Conservation (phyloP, 2,329 filamentous ascomycete species). For the Hypocreales sp. region DNA sequence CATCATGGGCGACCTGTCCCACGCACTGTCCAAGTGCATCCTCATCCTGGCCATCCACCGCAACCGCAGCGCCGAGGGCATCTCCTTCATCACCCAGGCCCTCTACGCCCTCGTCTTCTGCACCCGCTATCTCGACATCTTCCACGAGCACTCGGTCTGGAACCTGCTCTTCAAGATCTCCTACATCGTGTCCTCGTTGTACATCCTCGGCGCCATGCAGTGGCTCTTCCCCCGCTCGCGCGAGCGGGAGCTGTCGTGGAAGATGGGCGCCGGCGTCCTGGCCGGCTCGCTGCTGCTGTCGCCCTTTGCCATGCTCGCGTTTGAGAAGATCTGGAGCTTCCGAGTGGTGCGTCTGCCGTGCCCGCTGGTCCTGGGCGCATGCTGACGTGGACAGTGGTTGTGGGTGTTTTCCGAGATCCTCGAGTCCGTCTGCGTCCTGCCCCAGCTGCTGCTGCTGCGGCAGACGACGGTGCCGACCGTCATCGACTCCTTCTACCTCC, state of each 20-base stretch:
- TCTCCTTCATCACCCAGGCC: slow-evolving; percentile 81
- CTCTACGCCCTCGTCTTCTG: slow-evolving; percentile 79
- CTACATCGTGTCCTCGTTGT: slow-evolving; percentile 71
- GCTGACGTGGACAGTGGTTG: slow-evolving; percentile 41
- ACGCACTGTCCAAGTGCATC: slow-evolving; percentile 76
- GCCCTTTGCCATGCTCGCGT: slow-evolving; percentile 58
- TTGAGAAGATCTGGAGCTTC: slow-evolving; percentile 37
- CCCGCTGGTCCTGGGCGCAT: neutral
- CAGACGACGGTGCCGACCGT: slow-evolving; percentile 94
- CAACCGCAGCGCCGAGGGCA: slow-evolving; percentile 77
- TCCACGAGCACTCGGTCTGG: slow-evolving; percentile 41
- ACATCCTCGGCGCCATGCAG: slow-evolving; percentile 80
- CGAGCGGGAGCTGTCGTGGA: slow-evolving; percentile 88
- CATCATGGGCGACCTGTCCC: slow-evolving; percentile 69
- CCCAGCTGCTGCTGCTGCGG: slow-evolving; percentile 78
- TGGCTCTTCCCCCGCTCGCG: slow-evolving; percentile 74
- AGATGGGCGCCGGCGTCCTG: slow-evolving; percentile 58
- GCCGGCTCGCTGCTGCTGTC: slow-evolving; percentile 49
- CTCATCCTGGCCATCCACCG: slow-evolving; percentile 81
- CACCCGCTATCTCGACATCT: slow-evolving; percentile 75
- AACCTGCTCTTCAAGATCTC: slow-evolving; percentile 79
- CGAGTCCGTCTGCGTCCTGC: slow-evolving; percentile 80
- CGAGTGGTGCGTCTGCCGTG: slow-evolving; percentile 23
- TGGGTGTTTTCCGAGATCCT: slow-evolving; percentile 87
- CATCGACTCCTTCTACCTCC: slow-evolving; percentile 90